Evolutionary conservation across 768 basidiomycete genomes (phyloP), one percentile per base, ranked within the genome.

Genomic region (Lyophyllum decastes): DNA sequence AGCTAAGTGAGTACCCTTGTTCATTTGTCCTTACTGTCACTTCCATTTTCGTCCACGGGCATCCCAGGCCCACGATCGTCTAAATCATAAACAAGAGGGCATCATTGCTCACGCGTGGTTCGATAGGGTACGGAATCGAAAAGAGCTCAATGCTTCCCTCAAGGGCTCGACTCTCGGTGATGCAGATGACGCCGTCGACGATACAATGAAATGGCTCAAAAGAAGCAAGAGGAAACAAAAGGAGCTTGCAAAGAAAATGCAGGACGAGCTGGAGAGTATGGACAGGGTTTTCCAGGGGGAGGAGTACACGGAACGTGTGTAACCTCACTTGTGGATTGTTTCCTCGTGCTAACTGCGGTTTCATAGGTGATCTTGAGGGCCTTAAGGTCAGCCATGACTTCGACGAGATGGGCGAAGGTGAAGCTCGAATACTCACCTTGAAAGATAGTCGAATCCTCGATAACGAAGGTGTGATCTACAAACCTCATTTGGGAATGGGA

Each of bases 321-420:
- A 2, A 44, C 38, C 17, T 2, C 16, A 4, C 14, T 26, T n/a
- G 11, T 62, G 8, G 6, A 30, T 49, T 4, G 24, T 41, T 14
- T 22, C 33, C 47, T 17, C 16, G 35, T 21, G 14, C 49, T 40
- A 21, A 30, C 41, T 55, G 55, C 33, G 48, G 22, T 16, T 30
- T 50, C 49, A 6, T 66, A 95, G 93, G 87, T 78, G 94, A 97
- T 76, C 84, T 98, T 64, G 85, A 82, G 60, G 97, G 97, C 46
- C 78, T 99, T 61, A 98, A 97, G 82, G 97, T 98, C 72, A 88
- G 83, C 78, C 97, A 98, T 76, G 94, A 92, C 80, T 88, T 95
- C 63, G 90, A 95, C 58, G 90, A 83, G 64, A 81, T 99, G 74
- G 91, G 88, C 61, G 95, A 96, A 74, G 95, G 96, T 64, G 90